Conservation (phyloP, 1,284 basidiomycete species). For the Nidula niveotomentosa region DNA sequence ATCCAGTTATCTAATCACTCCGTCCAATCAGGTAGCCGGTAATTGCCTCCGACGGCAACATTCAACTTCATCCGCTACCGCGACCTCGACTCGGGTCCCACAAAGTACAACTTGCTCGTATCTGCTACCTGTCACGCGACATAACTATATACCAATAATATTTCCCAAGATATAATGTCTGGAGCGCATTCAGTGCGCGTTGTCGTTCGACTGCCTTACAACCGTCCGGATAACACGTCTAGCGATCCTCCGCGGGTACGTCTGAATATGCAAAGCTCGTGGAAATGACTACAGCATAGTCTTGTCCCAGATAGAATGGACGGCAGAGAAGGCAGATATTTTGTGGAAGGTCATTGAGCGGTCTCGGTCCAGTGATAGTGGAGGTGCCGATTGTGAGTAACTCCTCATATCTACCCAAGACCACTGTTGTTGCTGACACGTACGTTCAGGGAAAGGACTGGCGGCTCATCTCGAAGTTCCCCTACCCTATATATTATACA, state of each 20-base stretch:
- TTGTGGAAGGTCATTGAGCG: conserved; percentile 82
- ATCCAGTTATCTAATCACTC: conserved; percentile 2
- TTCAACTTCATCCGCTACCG: not conserved
- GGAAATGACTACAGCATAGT: conserved; percentile 1
- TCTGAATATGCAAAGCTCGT: conserved; percentile 9
- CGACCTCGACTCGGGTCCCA: too few species aligned
- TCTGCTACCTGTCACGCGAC: too few species aligned
- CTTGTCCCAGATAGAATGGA: conserved; percentile 72
- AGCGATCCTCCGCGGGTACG: conserved; percentile 66
- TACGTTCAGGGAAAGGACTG: conserved; percentile 68
- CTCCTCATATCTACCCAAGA: conserved; percentile 4
- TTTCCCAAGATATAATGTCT: not conserved
- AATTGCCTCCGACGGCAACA: not conserved
- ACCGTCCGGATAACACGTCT: conserved; percentile 66
- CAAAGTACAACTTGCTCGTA: too few species aligned
- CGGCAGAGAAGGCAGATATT: conserved; percentile 74
- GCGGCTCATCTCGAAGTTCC: conserved; percentile 78
- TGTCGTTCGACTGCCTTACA: conserved; percentile 72
- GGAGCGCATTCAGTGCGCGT: conserved; percentile 51
- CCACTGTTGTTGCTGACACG: conserved; percentile 5
- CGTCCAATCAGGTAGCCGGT: not conserved
- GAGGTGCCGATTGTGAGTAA: conserved; percentile 71
- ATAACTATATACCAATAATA: too few species aligned
- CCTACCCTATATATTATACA: conserved; percentile 76
- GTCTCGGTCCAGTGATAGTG: conserved; percentile 65